A percentile compares a stretch with the other conserved stretches of the same genome.
Conservation (phyloP, 176 grass and related monocot genomes). For the Saccharum spontaneum region DNA sequence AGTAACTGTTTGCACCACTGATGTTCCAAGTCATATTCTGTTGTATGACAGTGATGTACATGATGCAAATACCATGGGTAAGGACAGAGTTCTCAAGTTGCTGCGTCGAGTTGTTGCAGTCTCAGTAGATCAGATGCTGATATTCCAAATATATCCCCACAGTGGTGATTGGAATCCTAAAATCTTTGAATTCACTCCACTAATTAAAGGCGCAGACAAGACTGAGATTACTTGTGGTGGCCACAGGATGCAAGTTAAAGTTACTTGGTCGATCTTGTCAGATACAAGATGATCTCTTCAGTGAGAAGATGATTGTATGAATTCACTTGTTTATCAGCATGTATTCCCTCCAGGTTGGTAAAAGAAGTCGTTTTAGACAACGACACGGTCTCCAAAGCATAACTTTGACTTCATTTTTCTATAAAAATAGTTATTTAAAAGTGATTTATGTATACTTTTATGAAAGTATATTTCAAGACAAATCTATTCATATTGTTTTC, state of each 20-base stretch:
- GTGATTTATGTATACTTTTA: too few species aligned
- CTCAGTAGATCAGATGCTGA: not conserved
- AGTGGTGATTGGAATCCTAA: not conserved
- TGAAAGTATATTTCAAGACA: too few species aligned
- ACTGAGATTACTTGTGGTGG: not conserved
- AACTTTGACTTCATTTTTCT: too few species aligned
- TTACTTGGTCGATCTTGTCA: not conserved
- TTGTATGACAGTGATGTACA: slow-evolving; percentile 4
- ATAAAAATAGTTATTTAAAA: too few species aligned
- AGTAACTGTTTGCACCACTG: not conserved
- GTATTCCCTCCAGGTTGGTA: too few species aligned
- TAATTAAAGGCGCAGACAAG: not conserved
- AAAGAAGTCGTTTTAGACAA: too few species aligned
- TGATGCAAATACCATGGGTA: not conserved
- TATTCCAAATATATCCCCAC: not conserved
- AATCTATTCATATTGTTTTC: too few species aligned
- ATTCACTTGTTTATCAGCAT: not conserved
- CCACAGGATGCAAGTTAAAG: not conserved
- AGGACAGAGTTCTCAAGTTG: not conserved
- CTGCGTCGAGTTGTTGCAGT: slow-evolving; percentile 7
- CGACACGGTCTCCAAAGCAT: too few species aligned
- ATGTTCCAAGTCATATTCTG: not conserved
- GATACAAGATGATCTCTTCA: too few species aligned
- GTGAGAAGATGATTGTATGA: not conserved
- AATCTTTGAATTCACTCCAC: not conserved